These are phyloP conservation scores for Geotrichum bryndzae DNA, from an alignment of 1,139 yeast genomes.

Conservation along the genomic window DNA sequence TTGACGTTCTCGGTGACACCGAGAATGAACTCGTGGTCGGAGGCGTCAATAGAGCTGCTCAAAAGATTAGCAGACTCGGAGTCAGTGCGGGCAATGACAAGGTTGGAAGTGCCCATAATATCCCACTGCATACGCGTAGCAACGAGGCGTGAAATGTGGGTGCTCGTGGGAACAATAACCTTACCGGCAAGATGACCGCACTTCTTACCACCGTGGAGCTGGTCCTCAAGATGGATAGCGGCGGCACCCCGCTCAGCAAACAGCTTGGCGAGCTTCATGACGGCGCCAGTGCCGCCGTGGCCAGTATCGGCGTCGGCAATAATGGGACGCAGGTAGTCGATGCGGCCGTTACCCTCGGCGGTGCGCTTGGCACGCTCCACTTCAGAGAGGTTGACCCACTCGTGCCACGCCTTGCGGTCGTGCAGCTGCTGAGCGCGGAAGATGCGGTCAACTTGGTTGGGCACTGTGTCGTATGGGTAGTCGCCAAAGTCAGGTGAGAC, in stretches of 20 bases:
- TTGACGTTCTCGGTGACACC: slow-evolving; percentile 41
- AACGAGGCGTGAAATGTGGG: slow-evolving; percentile 49
- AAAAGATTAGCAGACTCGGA: slow-evolving; percentile 52
- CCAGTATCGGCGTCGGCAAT: slow-evolving; percentile 67
- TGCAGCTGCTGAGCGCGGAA: slow-evolving; percentile 56
- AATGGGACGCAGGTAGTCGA: slow-evolving; percentile 55
- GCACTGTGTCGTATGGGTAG: slow-evolving; percentile 62
- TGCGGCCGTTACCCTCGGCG: slow-evolving; percentile 30
- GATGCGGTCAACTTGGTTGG: slow-evolving; percentile 55
- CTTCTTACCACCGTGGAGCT: slow-evolving; percentile 59
- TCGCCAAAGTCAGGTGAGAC: slow-evolving; percentile 60
- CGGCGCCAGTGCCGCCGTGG: slow-evolving; percentile 60
- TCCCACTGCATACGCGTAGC: slow-evolving; percentile 64
- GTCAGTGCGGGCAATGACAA: slow-evolving; percentile 57
- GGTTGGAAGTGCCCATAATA: slow-evolving; percentile 53
- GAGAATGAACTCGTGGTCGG: slow-evolving; percentile 50
- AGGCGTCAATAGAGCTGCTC: slow-evolving; percentile 50
- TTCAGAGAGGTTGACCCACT: slow-evolving; percentile 36
- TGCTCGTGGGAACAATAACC: slow-evolving; percentile 55
- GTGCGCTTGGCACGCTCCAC: slow-evolving; percentile 29
- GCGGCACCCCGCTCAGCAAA: slow-evolving; percentile 65
- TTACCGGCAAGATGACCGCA: slow-evolving; percentile 63
- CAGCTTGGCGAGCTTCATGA: slow-evolving; percentile 56
- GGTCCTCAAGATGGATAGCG: slow-evolving; percentile 59
- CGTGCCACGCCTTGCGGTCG: slow-evolving; percentile 49